Evolutionary conservation across 2,329 filamentous ascomycete species (phyloP), one percentile per base, ranked within the genome.

Genomic region (Moelleriella libera): DNA sequence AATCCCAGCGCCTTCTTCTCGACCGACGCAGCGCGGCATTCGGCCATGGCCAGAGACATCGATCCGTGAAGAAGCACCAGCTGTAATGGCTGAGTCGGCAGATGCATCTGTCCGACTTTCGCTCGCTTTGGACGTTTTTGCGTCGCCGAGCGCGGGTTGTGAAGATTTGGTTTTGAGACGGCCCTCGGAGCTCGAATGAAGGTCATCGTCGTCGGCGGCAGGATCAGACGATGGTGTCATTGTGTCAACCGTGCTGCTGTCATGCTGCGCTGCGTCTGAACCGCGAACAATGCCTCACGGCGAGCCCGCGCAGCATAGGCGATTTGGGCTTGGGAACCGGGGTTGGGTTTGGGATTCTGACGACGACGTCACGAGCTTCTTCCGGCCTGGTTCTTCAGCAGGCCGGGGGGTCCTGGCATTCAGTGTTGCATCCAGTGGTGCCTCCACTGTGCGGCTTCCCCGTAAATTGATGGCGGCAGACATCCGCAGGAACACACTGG

Each of bases 221-320:
- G 21, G 49, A 30, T 49, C 45, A 47, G 47, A 45, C 49, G 45
- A 41, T 30, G 46, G 43, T 45, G 49, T 51, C 49, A 51, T 51
- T 45, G 47, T 49, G 45, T n/a, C 41, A 40, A 41, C 12, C n/a
- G 42, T 29, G 10, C 41, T 28, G 40, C 34, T 37, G 40, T 45
- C 49, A 51, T 51, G 9, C 46, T 51, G 39, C 21, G 21, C 21
- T 39, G 47, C 45, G 12, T 14, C 10, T 28, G 30, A 31, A 12
- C 11, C 28, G 32, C 14, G 14, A 41, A 41, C 40, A 41, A 8
- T 9, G 12, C 9, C 12, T 12, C 9, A 39, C 12, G 34, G 34
- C 12, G 21, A 21, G 21, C 21, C 21, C 21, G 21, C 21, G 21
- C 21, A 21, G 21, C 2, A 21, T 2, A 21, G 21, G 21, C 21